These are phyloP conservation scores for Eucalyptus cloeziana DNA, from an alignment of 345 rosid species.

Conservation along the genomic window DNA sequence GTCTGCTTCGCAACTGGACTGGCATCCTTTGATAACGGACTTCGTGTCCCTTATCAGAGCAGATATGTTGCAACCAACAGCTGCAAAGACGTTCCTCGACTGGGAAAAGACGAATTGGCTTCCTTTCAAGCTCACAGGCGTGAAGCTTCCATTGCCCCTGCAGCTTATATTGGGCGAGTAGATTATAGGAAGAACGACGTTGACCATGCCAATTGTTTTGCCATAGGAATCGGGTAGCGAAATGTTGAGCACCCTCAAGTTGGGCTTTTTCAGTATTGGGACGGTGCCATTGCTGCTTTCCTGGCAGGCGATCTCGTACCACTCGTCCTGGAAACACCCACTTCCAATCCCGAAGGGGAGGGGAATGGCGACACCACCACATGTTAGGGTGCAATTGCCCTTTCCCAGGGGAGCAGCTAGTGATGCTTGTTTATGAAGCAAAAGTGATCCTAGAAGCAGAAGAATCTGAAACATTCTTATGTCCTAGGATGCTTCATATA, in stretches of 20 bases:
- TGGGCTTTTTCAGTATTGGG: background rate
- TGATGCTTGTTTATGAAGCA: background rate
- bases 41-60: background rate
- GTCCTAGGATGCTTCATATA: too few relatives aligned
- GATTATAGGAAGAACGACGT: background rate
- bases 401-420: background rate
- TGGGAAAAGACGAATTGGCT: background rate
- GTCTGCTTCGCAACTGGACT: background rate
- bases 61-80: background rate
- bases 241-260: background rate
- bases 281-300: background rate
- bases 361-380: background rate
- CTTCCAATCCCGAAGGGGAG: background rate
- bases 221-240: background rate
- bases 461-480: slow-evolving; percentile 1
- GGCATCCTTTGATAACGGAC: background rate
- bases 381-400: background rate
- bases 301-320: background rate
- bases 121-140: background rate
- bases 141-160: background rate
- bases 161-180: background rate
- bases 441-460: slow-evolving; percentile 13
- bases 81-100: background rate
- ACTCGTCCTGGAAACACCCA: background rate
- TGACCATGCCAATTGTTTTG: background rate